phyloP scores from a whole-genome alignment of 306 rosid species.

The Cucumis cinereus region DNA sequence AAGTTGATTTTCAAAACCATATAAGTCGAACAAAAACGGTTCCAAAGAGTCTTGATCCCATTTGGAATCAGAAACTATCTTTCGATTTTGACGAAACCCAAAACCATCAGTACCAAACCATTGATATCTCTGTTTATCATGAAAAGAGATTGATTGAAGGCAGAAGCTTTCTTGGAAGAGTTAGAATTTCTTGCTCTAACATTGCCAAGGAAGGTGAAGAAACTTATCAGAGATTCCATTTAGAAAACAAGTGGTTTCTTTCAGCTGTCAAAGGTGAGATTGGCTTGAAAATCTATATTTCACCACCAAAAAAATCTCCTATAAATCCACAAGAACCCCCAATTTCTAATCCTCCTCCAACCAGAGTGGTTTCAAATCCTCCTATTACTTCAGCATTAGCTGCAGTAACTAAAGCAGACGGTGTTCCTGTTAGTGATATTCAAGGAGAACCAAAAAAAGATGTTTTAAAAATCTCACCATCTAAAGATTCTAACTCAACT shows the following conservation, averaged over 20 bases:
- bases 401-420: slow-evolving; percentile 11
- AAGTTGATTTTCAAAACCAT: slow-evolving; percentile 53
- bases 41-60: slow-evolving; percentile 55
- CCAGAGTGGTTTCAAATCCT: slow-evolving; percentile 12
- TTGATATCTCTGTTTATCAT: slow-evolving; percentile 38
- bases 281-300: slow-evolving; percentile 50
- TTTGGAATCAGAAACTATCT: slow-evolving; percentile 38
- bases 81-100: slow-evolving; percentile 30
- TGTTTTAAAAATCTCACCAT: background rate
- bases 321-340: slow-evolving; percentile 13
- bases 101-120: slow-evolving; percentile 27
- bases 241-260: slow-evolving; percentile 45
- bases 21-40: slow-evolving; percentile 40
- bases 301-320: slow-evolving; percentile 17
- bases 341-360: slow-evolving; percentile 2
- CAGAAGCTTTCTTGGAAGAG: slow-evolving; percentile 43
- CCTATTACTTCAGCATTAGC: slow-evolving; percentile 5
- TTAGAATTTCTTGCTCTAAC: slow-evolving; percentile 53
- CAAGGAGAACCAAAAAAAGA: slow-evolving; percentile 12
- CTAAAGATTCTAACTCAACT: slow-evolving; percentile 8
- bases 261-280: slow-evolving; percentile 64
- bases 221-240: slow-evolving; percentile 44
- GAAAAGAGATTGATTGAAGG: slow-evolving; percentile 29
- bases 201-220: slow-evolving; percentile 49
- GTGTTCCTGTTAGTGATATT: slow-evolving; percentile 1